Evolutionary conservation across 2,329 filamentous ascomycete genomes (phyloP), one percentile per base, ranked within the genome.

Genomic region (Penicillium sp.): DNA sequence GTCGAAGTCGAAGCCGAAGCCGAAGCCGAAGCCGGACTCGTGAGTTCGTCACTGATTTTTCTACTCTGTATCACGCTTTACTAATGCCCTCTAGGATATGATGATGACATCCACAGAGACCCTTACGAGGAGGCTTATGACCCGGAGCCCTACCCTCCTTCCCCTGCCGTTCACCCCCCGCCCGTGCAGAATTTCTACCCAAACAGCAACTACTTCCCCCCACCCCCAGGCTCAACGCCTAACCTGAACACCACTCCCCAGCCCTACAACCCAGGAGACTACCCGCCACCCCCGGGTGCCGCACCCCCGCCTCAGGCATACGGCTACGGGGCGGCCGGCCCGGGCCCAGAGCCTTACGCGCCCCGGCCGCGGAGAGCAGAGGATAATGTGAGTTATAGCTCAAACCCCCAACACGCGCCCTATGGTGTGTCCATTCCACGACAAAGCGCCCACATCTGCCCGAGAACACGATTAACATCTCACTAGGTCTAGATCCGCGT

Each of bases 331-430:
- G 64, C 68, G 42, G 66, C 67, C 27, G 63, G 64, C 36, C 47
- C 60, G 9, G 71, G 63, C 42, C 62, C 67, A 26, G 70, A 75
- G 51, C 65, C 68, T n/a, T 77, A 76, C 54, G 68, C 69, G 20
- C 61, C 70, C 23, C 62, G 66, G 60, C 65, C 69, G 43, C 65
- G 69, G 55, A 68, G 73, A 58, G 71, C 68, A 52, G 75, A 78
- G 67, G 76, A 79, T 65, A 79, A 78, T 77, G 77, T 80, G 75
- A 79, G 77, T 68, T 65, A 64, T 59, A 67, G 63, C 58, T 63
- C 63, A 63, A 60, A 61, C 66, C 58, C 66, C 64, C 61, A 68
- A 62, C 68, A 65, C 61, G 59, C 60, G 62, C 58, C 66, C 60
- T 66, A 75, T 72, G 74, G 75, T 77, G 74, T 68, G 74, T 78